A percentile compares a stretch with the other conserved stretches of the same genome.
Evolutionary conservation across 2,329 filamentous ascomycete genomes (phyloP).

Genomic region (Dactylellina parvicollis): DNA sequence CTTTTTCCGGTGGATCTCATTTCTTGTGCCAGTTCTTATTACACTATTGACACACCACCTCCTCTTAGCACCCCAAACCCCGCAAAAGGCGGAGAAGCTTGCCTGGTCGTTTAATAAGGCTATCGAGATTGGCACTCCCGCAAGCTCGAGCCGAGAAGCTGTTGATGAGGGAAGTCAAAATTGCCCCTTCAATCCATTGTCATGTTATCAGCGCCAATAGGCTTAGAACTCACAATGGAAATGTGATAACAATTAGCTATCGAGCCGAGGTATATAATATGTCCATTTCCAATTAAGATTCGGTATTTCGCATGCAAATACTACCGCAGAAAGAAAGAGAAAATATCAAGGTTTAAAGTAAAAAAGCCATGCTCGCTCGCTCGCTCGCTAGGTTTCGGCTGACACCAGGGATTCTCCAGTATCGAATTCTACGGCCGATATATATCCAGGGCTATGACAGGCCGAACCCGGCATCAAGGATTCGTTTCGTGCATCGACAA

Average conservation of each 20-base stretch:
- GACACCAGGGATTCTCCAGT: slow-evolving; percentile 32
- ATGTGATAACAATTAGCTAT: too few species aligned
- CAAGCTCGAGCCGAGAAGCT: slow-evolving; percentile 24
- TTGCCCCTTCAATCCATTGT: slow-evolving; percentile 5
- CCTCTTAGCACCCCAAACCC: slow-evolving; percentile 46
- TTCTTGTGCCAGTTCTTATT: slow-evolving; percentile 36
- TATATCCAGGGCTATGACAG: slow-evolving; percentile 30
- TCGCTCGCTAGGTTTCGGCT: slow-evolving; percentile 28
- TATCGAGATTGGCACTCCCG: slow-evolving; percentile 48
- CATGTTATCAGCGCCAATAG: not conserved
- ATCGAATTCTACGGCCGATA: slow-evolving; percentile 46
- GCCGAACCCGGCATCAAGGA: slow-evolving; percentile 37
- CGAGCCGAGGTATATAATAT: too few species aligned
- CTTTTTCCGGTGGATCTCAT: slow-evolving; percentile 51
- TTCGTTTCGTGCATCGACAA: slow-evolving; percentile 36
- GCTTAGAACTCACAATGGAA: not conserved
- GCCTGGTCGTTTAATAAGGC: slow-evolving; percentile 53
- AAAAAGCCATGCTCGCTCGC: too few species aligned
- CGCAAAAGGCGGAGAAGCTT: slow-evolving; percentile 55
- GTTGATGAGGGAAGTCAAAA: slow-evolving; percentile 23
- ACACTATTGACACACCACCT: slow-evolving; percentile 50
- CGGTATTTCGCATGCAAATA: too few species aligned
- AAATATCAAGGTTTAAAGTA: not conserved
- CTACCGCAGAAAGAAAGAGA: not conserved
- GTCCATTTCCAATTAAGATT: too few species aligned